Evolutionary conservation across 495 filamentous ascomycete species (phyloP).

Genomic region (Letharia lupina): DNA sequence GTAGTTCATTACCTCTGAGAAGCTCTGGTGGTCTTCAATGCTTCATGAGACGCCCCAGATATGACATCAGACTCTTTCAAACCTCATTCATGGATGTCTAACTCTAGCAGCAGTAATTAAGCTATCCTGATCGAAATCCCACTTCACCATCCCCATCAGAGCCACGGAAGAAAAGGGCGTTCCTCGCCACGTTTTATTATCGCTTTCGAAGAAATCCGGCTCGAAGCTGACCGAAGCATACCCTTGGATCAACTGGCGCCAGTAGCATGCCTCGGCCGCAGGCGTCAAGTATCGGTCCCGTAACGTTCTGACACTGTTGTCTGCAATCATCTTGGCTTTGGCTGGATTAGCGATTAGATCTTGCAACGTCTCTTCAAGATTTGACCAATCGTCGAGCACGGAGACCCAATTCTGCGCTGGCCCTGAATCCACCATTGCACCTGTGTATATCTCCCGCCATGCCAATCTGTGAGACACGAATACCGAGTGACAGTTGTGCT

Average conservation of each 20-base stretch:
- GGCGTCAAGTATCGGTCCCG: conserved; percentile 52
- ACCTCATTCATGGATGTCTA: not conserved
- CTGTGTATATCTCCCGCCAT: conserved; percentile 39
- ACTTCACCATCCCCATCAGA: conserved; percentile 19
- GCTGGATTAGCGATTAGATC: conserved; percentile 41
- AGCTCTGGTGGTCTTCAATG: not conserved
- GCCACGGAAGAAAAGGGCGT: conserved; percentile 33
- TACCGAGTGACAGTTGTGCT: conserved; percentile 52
- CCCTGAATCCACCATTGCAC: conserved; percentile 36
- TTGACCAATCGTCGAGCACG: conserved; percentile 45
- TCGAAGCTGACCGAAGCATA: conserved; percentile 43
- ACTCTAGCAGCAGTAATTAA: not conserved
- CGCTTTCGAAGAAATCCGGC: conserved; percentile 33
- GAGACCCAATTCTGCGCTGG: conserved; percentile 53
- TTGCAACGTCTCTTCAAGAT: conserved; percentile 46
- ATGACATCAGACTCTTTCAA: not conserved
- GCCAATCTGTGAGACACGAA: conserved; percentile 39
- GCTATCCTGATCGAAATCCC: not conserved
- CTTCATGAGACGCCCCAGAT: not conserved
- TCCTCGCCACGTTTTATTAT: conserved; percentile 30
- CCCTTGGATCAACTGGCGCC: conserved; percentile 44
- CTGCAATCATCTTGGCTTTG: conserved; percentile 46
- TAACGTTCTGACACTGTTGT: conserved; percentile 47
- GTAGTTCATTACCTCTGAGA: too few relatives aligned
- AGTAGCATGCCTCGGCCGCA: conserved; percentile 54